Evolutionary conservation across 331 rosid species (phyloP).

Genomic region (Telfairia occidentalis): DNA sequence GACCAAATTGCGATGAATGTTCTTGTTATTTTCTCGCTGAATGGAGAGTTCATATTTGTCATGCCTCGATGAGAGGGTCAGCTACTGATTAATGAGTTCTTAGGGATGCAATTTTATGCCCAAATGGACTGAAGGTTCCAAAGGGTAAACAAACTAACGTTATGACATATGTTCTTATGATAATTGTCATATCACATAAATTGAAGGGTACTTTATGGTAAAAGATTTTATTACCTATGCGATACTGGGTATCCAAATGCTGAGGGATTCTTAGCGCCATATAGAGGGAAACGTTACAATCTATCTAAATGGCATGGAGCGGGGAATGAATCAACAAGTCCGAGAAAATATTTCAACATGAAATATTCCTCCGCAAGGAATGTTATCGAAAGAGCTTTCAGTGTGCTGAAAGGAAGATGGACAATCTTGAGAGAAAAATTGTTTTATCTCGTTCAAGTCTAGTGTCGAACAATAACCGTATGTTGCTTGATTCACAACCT

Average conservation of each 20-base stretch:
- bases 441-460: no score
- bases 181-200: no score
- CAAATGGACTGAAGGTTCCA: neutral
- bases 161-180: neutral
- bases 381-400: neutral
- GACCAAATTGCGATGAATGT: neutral
- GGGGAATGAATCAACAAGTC: neutral
- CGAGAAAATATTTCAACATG: neutral
- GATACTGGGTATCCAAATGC: no score
- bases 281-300: neutral
- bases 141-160: neutral
- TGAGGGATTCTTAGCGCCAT: neutral
- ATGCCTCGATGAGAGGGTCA: neutral
- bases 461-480: no score
- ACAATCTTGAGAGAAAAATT: neutral
- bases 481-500: neutral
- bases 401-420: neutral
- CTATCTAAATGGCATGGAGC: neutral
- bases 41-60: neutral
- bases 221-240: no score
- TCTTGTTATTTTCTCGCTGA: neutral
- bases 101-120: no score
- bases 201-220: no score
- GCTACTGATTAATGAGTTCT: neutral
- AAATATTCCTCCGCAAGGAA: neutral